phyloP scores from a whole-genome alignment of 352 stramenopile genomes.

The Globisporangium acanthophoron region DNA sequence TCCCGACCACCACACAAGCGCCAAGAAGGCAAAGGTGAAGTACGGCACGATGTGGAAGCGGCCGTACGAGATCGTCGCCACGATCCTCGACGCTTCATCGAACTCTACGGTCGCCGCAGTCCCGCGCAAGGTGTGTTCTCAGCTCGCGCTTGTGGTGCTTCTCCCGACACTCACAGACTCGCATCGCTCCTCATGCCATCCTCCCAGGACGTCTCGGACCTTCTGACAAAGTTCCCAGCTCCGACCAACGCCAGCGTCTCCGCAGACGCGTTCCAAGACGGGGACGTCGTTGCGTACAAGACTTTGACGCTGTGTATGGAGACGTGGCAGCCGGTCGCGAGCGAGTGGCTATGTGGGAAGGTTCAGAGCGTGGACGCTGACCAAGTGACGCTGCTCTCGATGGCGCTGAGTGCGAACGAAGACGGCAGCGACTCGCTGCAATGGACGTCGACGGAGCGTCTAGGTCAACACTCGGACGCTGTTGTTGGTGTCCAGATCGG shows the following conservation, averaged over 20 bases:
- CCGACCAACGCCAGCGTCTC: slow-evolving; percentile 7
- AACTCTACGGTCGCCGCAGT: neutral
- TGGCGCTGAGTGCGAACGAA: neutral
- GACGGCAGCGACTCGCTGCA: slow-evolving; percentile 5
- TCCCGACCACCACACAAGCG: neutral
- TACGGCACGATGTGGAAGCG: slow-evolving; percentile 67
- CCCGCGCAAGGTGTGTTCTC: neutral
- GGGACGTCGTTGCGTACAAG: slow-evolving; percentile 67
- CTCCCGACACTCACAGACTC: neutral
- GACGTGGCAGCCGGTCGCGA: slow-evolving; percentile 70
- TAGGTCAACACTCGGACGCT: neutral
- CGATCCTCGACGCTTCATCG: slow-evolving; percentile 34
- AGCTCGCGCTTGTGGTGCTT: neutral
- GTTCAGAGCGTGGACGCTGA: slow-evolving; percentile 13
- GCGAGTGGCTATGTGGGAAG: slow-evolving; percentile 56
- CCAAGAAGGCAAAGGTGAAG: slow-evolving; percentile 17
- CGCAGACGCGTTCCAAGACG: slow-evolving; percentile 15
- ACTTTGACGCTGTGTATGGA: slow-evolving; percentile 70
- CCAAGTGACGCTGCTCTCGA: slow-evolving; percentile 2
- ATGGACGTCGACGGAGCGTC: slow-evolving; percentile 11
- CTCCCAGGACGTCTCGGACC: slow-evolving; percentile 20
- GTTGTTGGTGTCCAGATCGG: slow-evolving; percentile 7
- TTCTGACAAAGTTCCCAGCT: slow-evolving; percentile 26
- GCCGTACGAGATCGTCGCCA: slow-evolving; percentile 70
- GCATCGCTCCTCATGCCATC: slow-evolving; percentile 1